Base-by-base conservation (phyloP, 306 rosid genomes). In the Trichosanthes cucumerina region DNA sequence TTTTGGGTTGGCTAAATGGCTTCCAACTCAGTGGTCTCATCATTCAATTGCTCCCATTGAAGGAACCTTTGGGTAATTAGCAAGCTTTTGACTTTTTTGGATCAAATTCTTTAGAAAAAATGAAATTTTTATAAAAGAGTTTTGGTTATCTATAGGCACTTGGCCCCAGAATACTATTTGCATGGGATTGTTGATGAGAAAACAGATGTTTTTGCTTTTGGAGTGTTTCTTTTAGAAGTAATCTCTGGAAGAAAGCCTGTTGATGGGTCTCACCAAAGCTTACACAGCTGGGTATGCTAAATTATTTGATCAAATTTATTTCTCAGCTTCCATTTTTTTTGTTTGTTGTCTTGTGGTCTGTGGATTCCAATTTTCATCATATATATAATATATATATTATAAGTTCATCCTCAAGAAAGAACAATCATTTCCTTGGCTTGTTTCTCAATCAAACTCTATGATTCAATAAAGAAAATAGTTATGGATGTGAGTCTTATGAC, bases 1-100 rank as follows among this genome's bases (percentile, higher is more conserved):
- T 91, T 95, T 95, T 84, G 99, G 99, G 72, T 83, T 95, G 44
- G 98, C 98, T n/a, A 95, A 93, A 77, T 95, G 99, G 99, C 98
- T 95, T 56, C 99, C 99, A 60, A 91, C 92, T 47, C 93, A 95
- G 64, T 92, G 97, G 99, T 87, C 93, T 82, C 99, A 95, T 81
- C 97, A 95, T 79, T 95, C 99, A 75, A 95, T 95, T 66, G 96
- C 90, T 79, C 99, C 99, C 36, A 95, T 92, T 73, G 99, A 95
- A 87, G 99, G 98, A 15, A 93, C 98, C 86, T 92, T 92, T 90
- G 99, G 77, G 77, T 3, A 73, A 76, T 77, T 62, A 23, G 54
- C 23, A 12, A 58, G 19, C 23, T 60, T 53, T 60, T 46, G 58
- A 47, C 41, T 72, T 72, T 44, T 7, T 72, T 64, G 26, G 19